These are phyloP conservation scores for Cutaneotrichosporon curvatum DNA, from an alignment of 1,284 basidiomycete species.

Conservation along the genomic window DNA sequence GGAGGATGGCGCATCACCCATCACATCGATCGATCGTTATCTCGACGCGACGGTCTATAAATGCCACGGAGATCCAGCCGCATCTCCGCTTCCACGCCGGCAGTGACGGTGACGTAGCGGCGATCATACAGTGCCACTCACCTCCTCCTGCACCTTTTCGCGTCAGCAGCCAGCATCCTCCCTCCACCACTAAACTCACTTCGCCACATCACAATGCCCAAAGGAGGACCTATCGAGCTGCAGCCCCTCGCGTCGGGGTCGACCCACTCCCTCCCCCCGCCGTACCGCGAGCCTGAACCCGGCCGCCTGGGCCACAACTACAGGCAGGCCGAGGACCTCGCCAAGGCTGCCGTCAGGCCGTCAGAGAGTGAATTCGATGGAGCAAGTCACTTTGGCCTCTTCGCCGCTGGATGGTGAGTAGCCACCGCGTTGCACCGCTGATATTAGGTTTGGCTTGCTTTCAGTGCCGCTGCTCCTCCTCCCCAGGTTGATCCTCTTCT, in stretches of 20 bases:
- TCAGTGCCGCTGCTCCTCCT: constrained; percentile 41
- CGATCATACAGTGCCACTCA: too few relatives aligned
- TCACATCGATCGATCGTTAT: too few relatives aligned
- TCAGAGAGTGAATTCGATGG: constrained; percentile 35
- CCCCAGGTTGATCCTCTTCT: constrained; percentile 44
- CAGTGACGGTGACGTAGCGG: too few relatives aligned
- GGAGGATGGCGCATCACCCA: too few relatives aligned
- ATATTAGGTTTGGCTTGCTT: constrained; percentile 33
- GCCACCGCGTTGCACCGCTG: background rate
- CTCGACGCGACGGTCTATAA: too few relatives aligned
- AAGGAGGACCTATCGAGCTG: constrained; percentile 17
- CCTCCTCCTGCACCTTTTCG: too few relatives aligned
- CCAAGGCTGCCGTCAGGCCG: constrained; percentile 32
- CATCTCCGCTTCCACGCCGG: too few relatives aligned
- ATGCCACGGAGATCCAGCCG: too few relatives aligned
- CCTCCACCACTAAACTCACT: background rate
- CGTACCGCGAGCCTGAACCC: constrained; percentile 18
- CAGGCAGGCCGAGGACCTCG: constrained; percentile 35
- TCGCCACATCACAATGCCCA: background rate
- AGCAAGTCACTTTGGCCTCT: constrained; percentile 30
- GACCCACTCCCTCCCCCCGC: constrained; percentile 17
- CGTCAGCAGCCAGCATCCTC: background rate
- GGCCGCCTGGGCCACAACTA: constrained; percentile 28
- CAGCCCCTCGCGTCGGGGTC: constrained; percentile 20
- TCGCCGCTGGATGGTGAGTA: constrained; percentile 34